Base-by-base conservation (phyloP, 768 basidiomycete genomes). In the Lactarius pseudohatsudake region DNA sequence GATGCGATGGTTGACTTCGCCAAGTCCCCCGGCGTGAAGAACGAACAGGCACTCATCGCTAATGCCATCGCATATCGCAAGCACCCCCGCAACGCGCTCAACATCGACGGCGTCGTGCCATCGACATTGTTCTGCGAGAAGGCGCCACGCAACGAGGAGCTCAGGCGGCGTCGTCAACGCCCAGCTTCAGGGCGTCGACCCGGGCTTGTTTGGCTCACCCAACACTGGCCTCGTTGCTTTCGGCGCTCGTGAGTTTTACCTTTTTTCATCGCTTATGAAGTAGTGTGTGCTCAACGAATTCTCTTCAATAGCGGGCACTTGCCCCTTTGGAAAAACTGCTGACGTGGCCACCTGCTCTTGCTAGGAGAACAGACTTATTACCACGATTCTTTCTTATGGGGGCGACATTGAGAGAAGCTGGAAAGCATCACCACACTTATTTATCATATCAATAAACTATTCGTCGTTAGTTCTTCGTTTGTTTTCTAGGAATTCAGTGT, bases 41-140 rank as follows among this genome's bases (percentile, higher is more conserved):
- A 83, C 74, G 66, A 67, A 61, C 75, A 77, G 13, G 78, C 75
- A 2, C 71, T 83, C 66, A 81, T 83, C 65, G 74, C 74, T 20
- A 77, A 79, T 62, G 82, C 82, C 8, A 63, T 81, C 53, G 72
- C 74, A 30, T 84, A 81, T 72, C 76, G 80, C 22, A 70, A 75
- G 61, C 78, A 82, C 66, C 76, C 82, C 4, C 77, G 82, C 59
- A 79, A 81, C 64, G 78, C 81, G 1, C 74, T 81, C 50, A 72
- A 78, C 62, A 76, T 83, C 59, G 72, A 78, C 34, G 82, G 81
- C 26, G 75, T 81, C 53, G 71, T 77, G 36, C 82, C 82, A 7
- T 80, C 81, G n/a, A 81, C 79, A 13, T 76, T 78, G 22, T 86
- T 84, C 76, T 86, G 85, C 73, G 80, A 81, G 74, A 81, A 76